A percentile compares a stretch with the other conserved stretches of the same genome.
Conservation (phyloP, 2,329 filamentous ascomycete species). For the Sclerotinia nivalis region DNA sequence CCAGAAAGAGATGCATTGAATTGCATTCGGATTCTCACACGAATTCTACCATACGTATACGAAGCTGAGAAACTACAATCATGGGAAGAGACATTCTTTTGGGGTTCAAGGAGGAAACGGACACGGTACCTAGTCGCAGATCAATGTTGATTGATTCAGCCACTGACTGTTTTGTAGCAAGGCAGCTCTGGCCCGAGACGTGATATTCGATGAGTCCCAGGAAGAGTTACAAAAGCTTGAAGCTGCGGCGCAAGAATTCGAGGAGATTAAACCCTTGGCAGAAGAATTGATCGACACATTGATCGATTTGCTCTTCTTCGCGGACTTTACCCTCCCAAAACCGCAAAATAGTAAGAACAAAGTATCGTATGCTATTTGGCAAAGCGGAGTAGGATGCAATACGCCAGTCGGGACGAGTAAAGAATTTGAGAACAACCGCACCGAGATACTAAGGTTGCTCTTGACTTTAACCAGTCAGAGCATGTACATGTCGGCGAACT, state of each 20-base stretch:
- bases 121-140: conserved; percentile 45
- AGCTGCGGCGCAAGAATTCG: conserved; percentile 63
- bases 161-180: conserved; percentile 48
- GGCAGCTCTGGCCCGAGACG: conserved; percentile 66
- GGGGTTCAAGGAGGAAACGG: conserved; percentile 72
- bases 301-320: conserved; percentile 86
- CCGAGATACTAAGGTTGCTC: conserved; percentile 83
- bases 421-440: conserved; percentile 89
- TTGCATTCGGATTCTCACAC: conserved; percentile 87
- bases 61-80: conserved; percentile 77
- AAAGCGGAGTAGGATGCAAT: conserved; percentile 95
- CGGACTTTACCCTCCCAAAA: conserved; percentile 80
- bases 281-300: conserved; percentile 92
- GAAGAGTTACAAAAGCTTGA: conserved; percentile 52
- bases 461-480: conserved; percentile 85
- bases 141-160: conserved; percentile 12
- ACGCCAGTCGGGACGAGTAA: conserved; percentile 83
- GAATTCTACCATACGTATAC: conserved; percentile 87
- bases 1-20: conserved; percentile 88
- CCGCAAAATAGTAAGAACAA: conserved; percentile 71
- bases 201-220: conserved; percentile 79
- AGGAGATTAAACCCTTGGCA: conserved; percentile 82
- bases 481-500: conserved; percentile 83
- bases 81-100: conserved; percentile 96
- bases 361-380: conserved; percentile 94